Percentiles rank a stretch among this genome's conserved stretches.
Conservation (phyloP, 2,329 filamentous ascomycete genomes). For the Hortaea werneckii region DNA sequence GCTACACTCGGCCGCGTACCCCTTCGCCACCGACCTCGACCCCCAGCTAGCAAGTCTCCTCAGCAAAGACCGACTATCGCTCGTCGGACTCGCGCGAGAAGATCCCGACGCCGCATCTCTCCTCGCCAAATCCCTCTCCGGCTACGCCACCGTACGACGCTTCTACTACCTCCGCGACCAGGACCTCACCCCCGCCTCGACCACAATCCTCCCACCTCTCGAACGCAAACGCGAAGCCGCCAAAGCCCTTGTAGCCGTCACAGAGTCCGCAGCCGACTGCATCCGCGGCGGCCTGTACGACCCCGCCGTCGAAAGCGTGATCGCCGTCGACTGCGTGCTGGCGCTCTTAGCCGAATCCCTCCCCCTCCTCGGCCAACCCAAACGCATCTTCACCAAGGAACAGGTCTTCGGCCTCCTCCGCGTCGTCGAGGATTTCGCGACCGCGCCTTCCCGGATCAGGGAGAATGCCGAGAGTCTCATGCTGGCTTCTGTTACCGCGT, state of each 20-base stretch:
- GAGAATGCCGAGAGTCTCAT: constrained; percentile 20
- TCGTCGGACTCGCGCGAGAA: constrained; percentile 60
- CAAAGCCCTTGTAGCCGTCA: constrained; percentile 66
- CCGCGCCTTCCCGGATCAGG: constrained; percentile 15
- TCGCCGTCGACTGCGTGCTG: constrained; percentile 79
- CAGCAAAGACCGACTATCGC: constrained; percentile 57
- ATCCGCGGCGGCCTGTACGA: constrained; percentile 88
- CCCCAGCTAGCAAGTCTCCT: constrained; percentile 60
- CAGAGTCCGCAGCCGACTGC: constrained; percentile 77
- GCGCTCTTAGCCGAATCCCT: constrained; percentile 75
- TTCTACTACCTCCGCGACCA: constrained; percentile 86
- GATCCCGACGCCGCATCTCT: constrained; percentile 76
- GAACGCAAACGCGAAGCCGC: constrained; percentile 60
- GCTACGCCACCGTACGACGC: constrained; percentile 80
- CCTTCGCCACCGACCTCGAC: constrained; percentile 62
- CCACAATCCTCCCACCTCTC: constrained; percentile 40
- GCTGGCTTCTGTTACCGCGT: constrained; percentile 13
- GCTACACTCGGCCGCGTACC: constrained; percentile 73
- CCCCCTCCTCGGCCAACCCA: constrained; percentile 57
- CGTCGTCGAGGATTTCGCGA: constrained; percentile 21
- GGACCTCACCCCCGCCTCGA: constrained; percentile 21
- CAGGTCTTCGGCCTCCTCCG: constrained; percentile 19
- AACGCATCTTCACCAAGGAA: constrained; percentile 16
- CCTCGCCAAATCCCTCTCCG: constrained; percentile 75
- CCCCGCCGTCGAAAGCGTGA: constrained; percentile 65